Evolutionary conservation across 495 filamentous ascomycete genomes (phyloP).

Genomic region (Hyaloscypha bicolor): DNA sequence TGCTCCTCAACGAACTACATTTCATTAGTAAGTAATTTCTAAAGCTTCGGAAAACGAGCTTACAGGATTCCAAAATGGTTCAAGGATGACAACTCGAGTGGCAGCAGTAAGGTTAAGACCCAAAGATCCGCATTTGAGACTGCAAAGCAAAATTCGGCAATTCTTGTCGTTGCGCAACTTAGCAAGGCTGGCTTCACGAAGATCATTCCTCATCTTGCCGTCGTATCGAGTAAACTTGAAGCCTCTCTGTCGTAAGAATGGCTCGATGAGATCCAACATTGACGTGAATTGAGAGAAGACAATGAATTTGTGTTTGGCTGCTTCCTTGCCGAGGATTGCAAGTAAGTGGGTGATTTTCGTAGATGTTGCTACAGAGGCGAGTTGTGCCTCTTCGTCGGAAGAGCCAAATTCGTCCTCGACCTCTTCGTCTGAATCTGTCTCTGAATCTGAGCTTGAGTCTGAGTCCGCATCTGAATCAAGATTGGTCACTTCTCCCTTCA

Average conservation of each 20-base stretch:
- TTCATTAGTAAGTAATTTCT: slow-evolving; percentile 32
- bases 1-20: slow-evolving; percentile 93
- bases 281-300: slow-evolving; percentile 96
- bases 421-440: slow-evolving; percentile 35
- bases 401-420: slow-evolving; percentile 42
- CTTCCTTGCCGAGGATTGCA: slow-evolving; percentile 77
- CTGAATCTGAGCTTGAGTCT: slow-evolving; percentile 20
- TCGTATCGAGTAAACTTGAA: slow-evolving; percentile 89
- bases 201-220: slow-evolving; percentile 92
- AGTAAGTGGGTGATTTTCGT: slow-evolving; percentile 90
- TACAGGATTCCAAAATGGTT: slow-evolving; percentile 98
- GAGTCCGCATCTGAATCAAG: slow-evolving; percentile 22
- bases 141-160: slow-evolving; percentile 83
- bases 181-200: slow-evolving; percentile 79
- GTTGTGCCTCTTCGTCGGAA: slow-evolving; percentile 42
- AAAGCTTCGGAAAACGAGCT: slow-evolving; percentile 33
- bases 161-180: slow-evolving; percentile 69
- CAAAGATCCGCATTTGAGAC: slow-evolving; percentile 87
- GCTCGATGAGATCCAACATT: slow-evolving; percentile 93
- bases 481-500: slow-evolving; percentile 18
- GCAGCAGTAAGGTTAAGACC: slow-evolving; percentile 95
- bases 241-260: slow-evolving; percentile 74
- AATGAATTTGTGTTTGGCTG: slow-evolving; percentile 84
- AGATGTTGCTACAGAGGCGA: slow-evolving; percentile 58
- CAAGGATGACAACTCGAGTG: slow-evolving; percentile 88